Evolutionary conservation across 129 eudicot genomes (phyloP), one percentile per base, ranked within the genome.

Genomic region (Arctium minus): DNA sequence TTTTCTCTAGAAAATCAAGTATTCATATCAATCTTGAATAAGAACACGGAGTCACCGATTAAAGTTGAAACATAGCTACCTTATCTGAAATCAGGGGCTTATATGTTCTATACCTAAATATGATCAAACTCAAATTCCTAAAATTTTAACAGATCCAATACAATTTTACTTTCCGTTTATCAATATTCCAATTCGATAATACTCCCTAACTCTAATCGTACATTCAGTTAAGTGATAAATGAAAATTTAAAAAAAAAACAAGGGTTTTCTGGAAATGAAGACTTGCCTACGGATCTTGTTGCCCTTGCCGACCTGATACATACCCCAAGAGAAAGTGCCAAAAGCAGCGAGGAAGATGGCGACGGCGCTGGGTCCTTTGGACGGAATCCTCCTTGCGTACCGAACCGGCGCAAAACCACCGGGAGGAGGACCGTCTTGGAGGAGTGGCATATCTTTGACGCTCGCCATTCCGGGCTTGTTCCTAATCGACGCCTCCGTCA

Each of bases 381-480:
- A 90, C 3, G 99, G 99, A 87, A 96, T 96, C 81, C 99, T 88
- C 8, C 99, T 92, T 1, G 99, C 99, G 86, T 85, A 96, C 0
- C 99, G 89, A 33, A 96, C 97, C 69, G 99, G 97, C 0, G 99
- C 97, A 64, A 96, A 96, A 0, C 97, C 97, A 37, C 99, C 99
- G 27, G 99, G 97, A n/a, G 99, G 99, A 0, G 99, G 99, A 0
- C 97, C 97, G 86, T 96, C 98, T 81, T 96, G 99, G 33, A 96
- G 90, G n/a, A 96, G 73, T 18, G 99, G 97, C 99, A 96, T 93
- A 74, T 96, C 99, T 79, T 93, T 96, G 4, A 96, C 92, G 88
- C 95, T 90, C 15, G 98, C 91, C 99, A 96, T 91, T 1, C 98
- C 99, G 8, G 97, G 84, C 86, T 91, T 93, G 76, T 88, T 85